Base-by-base conservation (phyloP, 305 asterid species). In the Lippia alba region DNA sequence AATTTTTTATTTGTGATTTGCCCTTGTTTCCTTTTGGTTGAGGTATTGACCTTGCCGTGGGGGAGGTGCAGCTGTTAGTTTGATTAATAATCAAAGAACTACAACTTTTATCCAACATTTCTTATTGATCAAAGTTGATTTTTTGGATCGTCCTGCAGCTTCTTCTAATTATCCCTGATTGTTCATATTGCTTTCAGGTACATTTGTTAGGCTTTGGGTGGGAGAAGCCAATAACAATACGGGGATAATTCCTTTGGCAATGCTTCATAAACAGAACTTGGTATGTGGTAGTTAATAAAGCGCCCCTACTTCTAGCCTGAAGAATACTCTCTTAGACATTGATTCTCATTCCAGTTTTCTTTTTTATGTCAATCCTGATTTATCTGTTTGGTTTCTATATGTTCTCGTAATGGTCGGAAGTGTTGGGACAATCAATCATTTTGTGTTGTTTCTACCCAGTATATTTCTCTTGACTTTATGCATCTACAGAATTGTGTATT, bases 181-280 rank as follows among this genome's bases (percentile, higher is more conserved):
- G 41, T 36, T 5, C 60, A 59, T 60, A 71, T 66, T 78, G 58
- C 78, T 81, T 83, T 74, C 91, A 93, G 98, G 96, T 62, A 73
- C 82, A 57, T 85, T 80, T 78, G 60, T 73, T 61, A 93, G 86
- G 80, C 77, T 93, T 50, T 93, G 95, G 95, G 88, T 87, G 71
- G 97, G 94, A 64, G 94, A 84, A 64, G 77, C 80, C 71, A 61
- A 73, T 71, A 67, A 34, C 62, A 78, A 73, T 41, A 76, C 79
- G 63, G 86, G 81, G 74, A 71, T 78, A 36, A 73, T 93, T 80
- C 89, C 92, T 20, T 68, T 93, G 76, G 97, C 94, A 40, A 73
- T 93, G 83, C 90, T 92, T 16, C 96, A 87, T 56, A 80, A 64
- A 71, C 82, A 80, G 49, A 76, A 78, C 76, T 67, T 63, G 85